Base-by-base conservation (phyloP, 148 eudicot genomes). In the Rhododendron henanense region DNA sequence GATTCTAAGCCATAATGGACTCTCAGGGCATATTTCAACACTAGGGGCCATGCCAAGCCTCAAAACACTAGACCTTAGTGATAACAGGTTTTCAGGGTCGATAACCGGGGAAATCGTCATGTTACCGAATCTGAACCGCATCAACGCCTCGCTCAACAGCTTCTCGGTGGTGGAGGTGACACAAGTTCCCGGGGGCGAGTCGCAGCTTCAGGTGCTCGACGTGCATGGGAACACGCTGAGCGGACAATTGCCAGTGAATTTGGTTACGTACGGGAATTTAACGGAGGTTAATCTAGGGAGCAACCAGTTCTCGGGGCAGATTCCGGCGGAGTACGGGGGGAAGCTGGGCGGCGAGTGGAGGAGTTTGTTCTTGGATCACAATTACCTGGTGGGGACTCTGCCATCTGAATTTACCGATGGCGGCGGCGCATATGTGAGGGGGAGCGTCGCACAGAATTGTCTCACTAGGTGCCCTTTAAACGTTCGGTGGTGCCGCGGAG, bases 371-470 rank as follows among this genome's bases (percentile, higher is more conserved):
- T 85, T 95, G 87, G 93, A 94, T 59, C 86, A 93, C 83, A 93
- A 95, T 82, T 91, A 90, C 80, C 87, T 93, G 45, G 91, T 90
- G 18, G 98, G 98, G 39, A 88, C 69, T 28, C 69, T 93, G 19
- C 98, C 98, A 0, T 77, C 86, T 4, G 89, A 88, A 79, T 92
- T 95, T 28, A 85, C 1, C 25, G n/a, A 7, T 11, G 67, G 67
- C 9, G n/a, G 76, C 5, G 84, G 44, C 10, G 31, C 85, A 10
- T 87, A 51, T 80, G 51, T 92, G 3, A 91, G 67, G 51, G 97
- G 93, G 2, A 92, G 93, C 73, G 67, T 95, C 25, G 91, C 93
- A 50, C 91, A 89, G 48, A 95, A 95, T 77, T 95, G 98, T 84
- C 91, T 95, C 50, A 61, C 25, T 6, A 90, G 71, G 47, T 95